Evolutionary conservation across 306 rosid genomes (phyloP).

Genomic region (Leucaena leucocephala): DNA sequence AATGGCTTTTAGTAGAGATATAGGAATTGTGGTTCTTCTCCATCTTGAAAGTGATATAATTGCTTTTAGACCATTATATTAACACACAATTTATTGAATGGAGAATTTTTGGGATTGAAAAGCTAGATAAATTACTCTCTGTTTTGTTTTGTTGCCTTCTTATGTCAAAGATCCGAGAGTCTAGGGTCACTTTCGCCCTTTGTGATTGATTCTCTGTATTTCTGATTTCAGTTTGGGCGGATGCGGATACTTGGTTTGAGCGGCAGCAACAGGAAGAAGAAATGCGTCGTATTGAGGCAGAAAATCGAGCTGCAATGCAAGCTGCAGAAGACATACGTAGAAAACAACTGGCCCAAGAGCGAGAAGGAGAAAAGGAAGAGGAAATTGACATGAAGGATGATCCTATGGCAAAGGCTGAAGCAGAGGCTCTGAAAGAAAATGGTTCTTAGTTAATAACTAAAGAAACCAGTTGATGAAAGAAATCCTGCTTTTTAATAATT

Average conservation of each 20-base stretch:
- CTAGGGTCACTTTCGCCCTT: background rate
- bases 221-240: constrained; percentile 87
- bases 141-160: background rate
- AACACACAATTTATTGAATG: background rate
- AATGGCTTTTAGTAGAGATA: no score
- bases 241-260: constrained; percentile 99
- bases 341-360: constrained; percentile 68
- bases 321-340: constrained; percentile 91
- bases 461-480: constrained; percentile 24
- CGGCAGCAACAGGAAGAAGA: constrained; percentile 98
- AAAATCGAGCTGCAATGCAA: constrained; percentile 80
- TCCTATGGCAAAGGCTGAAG: constrained; percentile 89
- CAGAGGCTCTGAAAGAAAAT: constrained; percentile 59
- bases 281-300: constrained; percentile 78
- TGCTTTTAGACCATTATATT: background rate
- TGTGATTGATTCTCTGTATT: constrained; percentile 16
- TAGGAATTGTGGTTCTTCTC: background rate
- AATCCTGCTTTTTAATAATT: background rate
- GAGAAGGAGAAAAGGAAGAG: constrained; percentile 87
- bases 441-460: constrained; percentile 15
- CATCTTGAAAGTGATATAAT: background rate
- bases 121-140: background rate
- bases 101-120: constrained; percentile 11
- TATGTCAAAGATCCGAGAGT: background rate
- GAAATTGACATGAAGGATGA: constrained; percentile 64